phyloP scores from a whole-genome alignment of 805 yeast genomes.

The Blastobotrys terrestris region DNA sequence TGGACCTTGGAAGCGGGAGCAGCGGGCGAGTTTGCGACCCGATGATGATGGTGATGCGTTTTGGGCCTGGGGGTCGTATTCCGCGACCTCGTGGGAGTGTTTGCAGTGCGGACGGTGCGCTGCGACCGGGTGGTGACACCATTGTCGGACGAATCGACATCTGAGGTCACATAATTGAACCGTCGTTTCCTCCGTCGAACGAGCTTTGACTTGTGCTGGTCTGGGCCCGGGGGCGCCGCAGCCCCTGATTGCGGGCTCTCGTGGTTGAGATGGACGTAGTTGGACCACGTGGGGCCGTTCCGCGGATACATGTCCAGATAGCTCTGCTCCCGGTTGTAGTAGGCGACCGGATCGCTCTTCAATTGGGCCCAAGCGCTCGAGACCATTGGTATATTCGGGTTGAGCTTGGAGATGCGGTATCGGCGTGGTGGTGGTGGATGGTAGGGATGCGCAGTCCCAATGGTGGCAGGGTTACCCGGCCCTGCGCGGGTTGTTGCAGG shows the following conservation, averaged over 20 bases:
- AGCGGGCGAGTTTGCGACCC: constrained; percentile 41
- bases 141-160: background rate
- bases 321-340: constrained; percentile 26
- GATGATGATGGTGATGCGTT: constrained; percentile 67
- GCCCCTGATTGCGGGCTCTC: constrained; percentile 8
- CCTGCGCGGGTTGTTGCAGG: background rate
- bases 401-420: constrained; percentile 11
- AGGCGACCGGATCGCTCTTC: constrained; percentile 26
- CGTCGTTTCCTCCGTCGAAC: constrained; percentile 2
- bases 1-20: constrained; percentile 32
- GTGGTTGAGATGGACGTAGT: constrained; percentile 14
- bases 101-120: background rate
- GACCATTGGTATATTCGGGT: constrained; percentile 21
- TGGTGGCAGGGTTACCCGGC: background rate
- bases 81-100: constrained; percentile 5
- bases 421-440: background rate
- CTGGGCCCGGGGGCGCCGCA: background rate
- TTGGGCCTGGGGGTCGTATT: constrained; percentile 18
- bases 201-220: background rate
- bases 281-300: constrained; percentile 30
- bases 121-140: constrained; percentile 2
- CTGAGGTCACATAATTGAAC: background rate
- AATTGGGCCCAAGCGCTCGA: constrained; percentile 27
- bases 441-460: no score
- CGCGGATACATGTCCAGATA: constrained; percentile 27